Evolutionary conservation across 192 early-diverging fungal genomes (phyloP).

Genomic region (Backusella macrospora): DNA sequence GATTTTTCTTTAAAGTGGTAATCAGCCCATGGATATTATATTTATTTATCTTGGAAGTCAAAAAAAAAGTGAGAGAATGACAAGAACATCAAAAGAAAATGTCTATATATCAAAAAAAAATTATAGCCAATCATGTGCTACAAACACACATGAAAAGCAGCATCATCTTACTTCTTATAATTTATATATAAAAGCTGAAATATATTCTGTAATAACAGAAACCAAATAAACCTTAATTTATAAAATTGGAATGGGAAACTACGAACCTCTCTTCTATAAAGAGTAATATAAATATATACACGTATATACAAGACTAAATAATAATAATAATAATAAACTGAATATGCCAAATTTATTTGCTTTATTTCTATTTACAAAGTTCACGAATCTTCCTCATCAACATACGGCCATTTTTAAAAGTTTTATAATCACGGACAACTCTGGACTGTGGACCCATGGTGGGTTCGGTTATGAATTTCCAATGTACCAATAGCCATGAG

Average conservation of each 20-base stretch:
- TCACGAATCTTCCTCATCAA: slow-evolving; percentile 52
- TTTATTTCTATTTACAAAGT: slow-evolving; percentile 2
- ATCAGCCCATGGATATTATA: too few species aligned
- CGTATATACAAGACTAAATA: neutral
- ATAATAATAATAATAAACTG: neutral
- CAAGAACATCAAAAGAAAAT: too few species aligned
- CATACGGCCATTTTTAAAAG: slow-evolving; percentile 73
- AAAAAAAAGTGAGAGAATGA: too few species aligned
- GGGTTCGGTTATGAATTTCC: slow-evolving; percentile 77
- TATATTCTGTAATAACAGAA: neutral
- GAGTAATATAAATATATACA: neutral
- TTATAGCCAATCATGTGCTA: too few species aligned
- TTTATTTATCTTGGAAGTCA: too few species aligned
- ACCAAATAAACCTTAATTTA: neutral
- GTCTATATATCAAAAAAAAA: too few species aligned
- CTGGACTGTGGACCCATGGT: slow-evolving; percentile 83
- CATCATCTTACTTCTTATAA: too few species aligned
- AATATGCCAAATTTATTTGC: neutral
- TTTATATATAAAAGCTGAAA: too few species aligned
- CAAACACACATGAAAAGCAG: too few species aligned
- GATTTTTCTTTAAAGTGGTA: too few species aligned
- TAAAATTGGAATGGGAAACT: neutral
- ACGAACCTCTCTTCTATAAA: neutral
- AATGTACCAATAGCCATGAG: slow-evolving; percentile 85
- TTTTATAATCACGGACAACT: slow-evolving; percentile 69